Evolutionary conservation across 805 yeast species (phyloP).

Genomic region (Suhomyces xylopsoci): DNA sequence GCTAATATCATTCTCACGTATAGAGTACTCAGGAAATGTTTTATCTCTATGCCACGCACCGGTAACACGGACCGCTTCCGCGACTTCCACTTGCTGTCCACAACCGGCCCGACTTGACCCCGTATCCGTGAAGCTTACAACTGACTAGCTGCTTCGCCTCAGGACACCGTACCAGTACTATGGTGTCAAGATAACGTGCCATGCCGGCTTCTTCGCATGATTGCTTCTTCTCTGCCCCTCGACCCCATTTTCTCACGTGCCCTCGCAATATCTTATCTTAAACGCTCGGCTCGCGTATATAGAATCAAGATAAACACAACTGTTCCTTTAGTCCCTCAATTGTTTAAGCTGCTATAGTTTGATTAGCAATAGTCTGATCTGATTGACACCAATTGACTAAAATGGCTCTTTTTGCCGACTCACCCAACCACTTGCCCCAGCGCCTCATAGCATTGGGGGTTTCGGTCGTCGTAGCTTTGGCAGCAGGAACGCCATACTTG

Average conservation of each 20-base stretch:
- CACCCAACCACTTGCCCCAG: slow-evolving; percentile 10
- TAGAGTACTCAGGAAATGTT: not conserved
- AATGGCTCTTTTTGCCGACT: not conserved
- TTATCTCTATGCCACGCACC: not conserved
- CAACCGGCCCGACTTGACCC: not conserved
- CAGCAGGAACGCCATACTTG: slow-evolving; percentile 72
- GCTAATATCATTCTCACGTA: too few relatives aligned
- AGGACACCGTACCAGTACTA: too few relatives aligned
- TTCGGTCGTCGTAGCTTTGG: slow-evolving; percentile 52
- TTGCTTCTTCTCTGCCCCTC: too few relatives aligned
- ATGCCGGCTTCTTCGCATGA: too few relatives aligned
- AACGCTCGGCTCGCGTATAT: not conserved
- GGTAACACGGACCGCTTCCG: not conserved
- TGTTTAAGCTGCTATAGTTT: not conserved
- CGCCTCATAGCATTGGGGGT: slow-evolving; percentile 26
- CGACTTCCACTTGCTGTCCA: not conserved
- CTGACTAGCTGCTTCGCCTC: too few relatives aligned
- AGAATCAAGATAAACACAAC: not conserved
- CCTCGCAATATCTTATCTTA: not conserved
- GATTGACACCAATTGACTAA: not conserved
- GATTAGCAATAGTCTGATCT: not conserved
- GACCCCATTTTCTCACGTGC: not conserved
- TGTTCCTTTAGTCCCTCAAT: not conserved
- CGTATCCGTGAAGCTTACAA: not conserved
- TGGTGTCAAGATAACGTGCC: too few relatives aligned